Base-by-base conservation (phyloP, 2,329 filamentous ascomycete genomes). In the Colletotrichum cordylinicola region DNA sequence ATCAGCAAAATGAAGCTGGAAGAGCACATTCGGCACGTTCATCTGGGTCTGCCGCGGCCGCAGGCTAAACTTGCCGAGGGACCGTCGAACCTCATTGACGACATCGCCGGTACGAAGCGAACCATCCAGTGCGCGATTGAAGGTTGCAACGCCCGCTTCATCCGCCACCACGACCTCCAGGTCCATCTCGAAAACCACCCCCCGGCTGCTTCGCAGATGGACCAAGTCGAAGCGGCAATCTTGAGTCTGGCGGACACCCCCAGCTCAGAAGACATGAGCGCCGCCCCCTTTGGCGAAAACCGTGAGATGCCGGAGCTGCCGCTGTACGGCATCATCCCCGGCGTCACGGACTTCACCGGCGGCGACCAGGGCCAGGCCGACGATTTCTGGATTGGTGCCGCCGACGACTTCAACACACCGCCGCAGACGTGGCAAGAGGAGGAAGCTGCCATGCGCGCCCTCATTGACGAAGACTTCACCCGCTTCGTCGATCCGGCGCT, bases 21-120 rank as follows among this genome's bases (percentile, higher is more conserved):
- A 83, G 94, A 97, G 78, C 96, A 98, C 82, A 90, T 98, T 60
- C 93, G 95, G 24, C 95, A 94, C 64, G 91, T 95, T 27, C 96
- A 98, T 82, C 87, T 98, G 31, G 92, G 93, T n/a, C 81, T 84
- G 18, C 84, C 87, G 71, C 87, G 90, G 15, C 88, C 88, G 10
- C 81, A 80, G 67, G 31, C 24, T 24, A 72, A 72, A 27, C 48
- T 61, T 16, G 16, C 13, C 39, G 79, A 80, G 73, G 74, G 82
- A 55, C 81, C 78, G 68, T 52, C 75, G 5, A 83, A 84, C 62
- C 78, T 87, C 15, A 80, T 90, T 27, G 85, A 88, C 33, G 85
- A 87, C 60, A 78, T 90, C 12, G 84, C 86, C 1, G 88, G 88
- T 16, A 82, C 83, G 24, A 87, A 87, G 70, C 84, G 86, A 58